Evolutionary conservation across 495 filamentous ascomycete genomes (phyloP).

Genomic region (Massariosphaeria phaeospora): DNA sequence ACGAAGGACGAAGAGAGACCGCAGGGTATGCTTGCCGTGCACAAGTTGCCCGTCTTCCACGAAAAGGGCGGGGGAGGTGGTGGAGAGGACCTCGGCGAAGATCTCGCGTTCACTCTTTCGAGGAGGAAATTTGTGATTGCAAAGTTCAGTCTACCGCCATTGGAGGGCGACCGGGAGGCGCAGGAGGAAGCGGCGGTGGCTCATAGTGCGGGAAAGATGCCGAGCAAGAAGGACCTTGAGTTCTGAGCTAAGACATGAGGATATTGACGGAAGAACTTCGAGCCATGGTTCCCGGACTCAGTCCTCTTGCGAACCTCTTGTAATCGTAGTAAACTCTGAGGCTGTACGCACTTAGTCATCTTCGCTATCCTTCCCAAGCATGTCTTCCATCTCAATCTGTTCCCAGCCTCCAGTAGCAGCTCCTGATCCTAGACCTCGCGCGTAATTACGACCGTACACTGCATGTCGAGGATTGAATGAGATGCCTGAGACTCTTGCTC

Average conservation of each 20-base stretch:
- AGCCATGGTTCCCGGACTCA: too few relatives aligned
- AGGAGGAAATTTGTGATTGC: slow-evolving; percentile 78
- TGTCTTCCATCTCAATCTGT: slow-evolving; percentile 60
- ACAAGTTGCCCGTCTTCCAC: slow-evolving; percentile 75
- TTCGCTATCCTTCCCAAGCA: slow-evolving; percentile 47
- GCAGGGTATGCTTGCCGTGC: slow-evolving; percentile 79
- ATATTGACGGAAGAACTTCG: not conserved
- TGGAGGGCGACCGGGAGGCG: slow-evolving; percentile 71
- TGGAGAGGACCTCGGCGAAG: slow-evolving; percentile 65
- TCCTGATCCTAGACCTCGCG: slow-evolving; percentile 51
- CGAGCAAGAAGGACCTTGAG: slow-evolving; percentile 63
- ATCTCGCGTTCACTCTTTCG: slow-evolving; percentile 85
- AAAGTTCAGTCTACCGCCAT: slow-evolving; percentile 82
- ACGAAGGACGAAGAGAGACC: slow-evolving; percentile 64
- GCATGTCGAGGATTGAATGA: slow-evolving; percentile 42
- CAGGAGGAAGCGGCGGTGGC: slow-evolving; percentile 47
- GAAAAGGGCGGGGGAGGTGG: slow-evolving; percentile 83
- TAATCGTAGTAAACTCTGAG: too few relatives aligned
- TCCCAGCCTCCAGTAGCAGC: slow-evolving; percentile 53
- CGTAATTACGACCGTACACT: slow-evolving; percentile 52
- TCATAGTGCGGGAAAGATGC: slow-evolving; percentile 44
- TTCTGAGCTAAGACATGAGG: slow-evolving; percentile 53
- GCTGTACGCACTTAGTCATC: slow-evolving; percentile 20
- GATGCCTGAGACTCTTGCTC: slow-evolving; percentile 43
- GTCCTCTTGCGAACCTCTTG: too few relatives aligned